These are phyloP conservation scores for Boletus fagicola DNA, from an alignment of 768 basidiomycete genomes.

Conservation along the genomic window DNA sequence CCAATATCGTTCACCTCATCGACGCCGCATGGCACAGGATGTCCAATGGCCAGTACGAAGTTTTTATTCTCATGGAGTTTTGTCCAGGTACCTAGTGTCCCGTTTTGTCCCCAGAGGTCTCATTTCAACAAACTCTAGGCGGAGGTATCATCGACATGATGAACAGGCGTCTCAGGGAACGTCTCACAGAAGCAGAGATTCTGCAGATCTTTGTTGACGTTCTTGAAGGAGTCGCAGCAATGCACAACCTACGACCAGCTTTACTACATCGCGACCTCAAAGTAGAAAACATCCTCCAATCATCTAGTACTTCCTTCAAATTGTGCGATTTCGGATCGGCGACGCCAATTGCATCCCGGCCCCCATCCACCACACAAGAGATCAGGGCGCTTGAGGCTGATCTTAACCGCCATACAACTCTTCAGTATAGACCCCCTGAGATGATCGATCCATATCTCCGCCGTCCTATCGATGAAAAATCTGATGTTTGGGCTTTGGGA, in stretches of 20 bases:
- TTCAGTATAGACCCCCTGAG: slow-evolving; percentile 98
- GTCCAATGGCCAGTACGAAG: slow-evolving; percentile 84
- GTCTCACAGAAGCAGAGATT: slow-evolving; percentile 94
- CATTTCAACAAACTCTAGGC: slow-evolving; percentile 43
- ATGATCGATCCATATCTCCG: slow-evolving; percentile 92
- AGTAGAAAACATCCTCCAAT: slow-evolving; percentile 96
- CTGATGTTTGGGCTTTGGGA: slow-evolving; percentile 97
- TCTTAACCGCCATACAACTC: slow-evolving; percentile 90
- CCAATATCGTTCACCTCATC: slow-evolving; percentile 93
- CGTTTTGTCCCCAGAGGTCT: slow-evolving; percentile 5
- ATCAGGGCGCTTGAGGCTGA: slow-evolving; percentile 87
- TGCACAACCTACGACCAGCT: slow-evolving; percentile 91
- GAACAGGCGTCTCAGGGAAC: slow-evolving; percentile 93
- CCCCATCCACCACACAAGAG: slow-evolving; percentile 79
- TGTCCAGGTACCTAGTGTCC: slow-evolving; percentile 64
- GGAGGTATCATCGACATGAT: slow-evolving; percentile 99
- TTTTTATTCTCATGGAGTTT: slow-evolving; percentile 99
- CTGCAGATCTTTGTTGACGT: slow-evolving; percentile 97
- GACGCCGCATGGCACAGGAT: slow-evolving; percentile 90
- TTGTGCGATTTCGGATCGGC: slow-evolving; percentile 98
- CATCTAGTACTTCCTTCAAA: slow-evolving; percentile 82
- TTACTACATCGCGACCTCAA: slow-evolving; percentile 97
- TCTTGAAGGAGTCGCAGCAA: slow-evolving; percentile 93
- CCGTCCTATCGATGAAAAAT: slow-evolving; percentile 87
- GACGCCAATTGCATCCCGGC: slow-evolving; percentile 61